These are phyloP conservation scores for Chrysanthemum lavandulifolium DNA, from an alignment of 129 eudicot genomes.

Conservation along the genomic window DNA sequence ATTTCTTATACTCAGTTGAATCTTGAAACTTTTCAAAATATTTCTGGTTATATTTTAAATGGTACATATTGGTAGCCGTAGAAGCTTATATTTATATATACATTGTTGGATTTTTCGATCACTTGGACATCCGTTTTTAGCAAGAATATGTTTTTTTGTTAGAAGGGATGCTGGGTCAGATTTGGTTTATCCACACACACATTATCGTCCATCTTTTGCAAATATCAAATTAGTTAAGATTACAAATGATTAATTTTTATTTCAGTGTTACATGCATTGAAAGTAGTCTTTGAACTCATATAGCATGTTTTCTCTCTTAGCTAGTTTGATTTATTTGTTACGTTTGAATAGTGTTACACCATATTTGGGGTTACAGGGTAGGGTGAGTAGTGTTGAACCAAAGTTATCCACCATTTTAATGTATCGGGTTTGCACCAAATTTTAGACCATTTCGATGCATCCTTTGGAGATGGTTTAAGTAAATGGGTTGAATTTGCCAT, in stretches of 20 bases:
- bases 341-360: background rate
- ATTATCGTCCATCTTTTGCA: too few relatives aligned
- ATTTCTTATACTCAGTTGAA: background rate
- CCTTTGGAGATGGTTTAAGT: background rate
- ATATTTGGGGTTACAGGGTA: too few relatives aligned
- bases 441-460: too few relatives aligned
- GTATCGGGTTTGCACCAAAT: too few relatives aligned
- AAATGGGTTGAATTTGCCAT: background rate
- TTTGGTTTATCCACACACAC: too few relatives aligned
- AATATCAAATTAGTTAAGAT: too few relatives aligned
- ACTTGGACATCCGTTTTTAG: conserved; percentile 13
- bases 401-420: too few relatives aligned
- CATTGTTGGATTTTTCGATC: background rate
- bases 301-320: background rate
- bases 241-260: background rate
- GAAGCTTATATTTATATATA: conserved; percentile 12
- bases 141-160: background rate
- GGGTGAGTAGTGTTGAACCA: too few relatives aligned
- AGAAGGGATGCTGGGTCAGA: background rate
- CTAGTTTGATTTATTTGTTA: background rate
- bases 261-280: background rate
- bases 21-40: background rate
- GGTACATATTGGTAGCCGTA: conserved; percentile 10
- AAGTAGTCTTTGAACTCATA: background rate
- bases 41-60: background rate